Conservation (phyloP, 352 stramenopile genomes). For the Phytophthora multivora region DNA sequence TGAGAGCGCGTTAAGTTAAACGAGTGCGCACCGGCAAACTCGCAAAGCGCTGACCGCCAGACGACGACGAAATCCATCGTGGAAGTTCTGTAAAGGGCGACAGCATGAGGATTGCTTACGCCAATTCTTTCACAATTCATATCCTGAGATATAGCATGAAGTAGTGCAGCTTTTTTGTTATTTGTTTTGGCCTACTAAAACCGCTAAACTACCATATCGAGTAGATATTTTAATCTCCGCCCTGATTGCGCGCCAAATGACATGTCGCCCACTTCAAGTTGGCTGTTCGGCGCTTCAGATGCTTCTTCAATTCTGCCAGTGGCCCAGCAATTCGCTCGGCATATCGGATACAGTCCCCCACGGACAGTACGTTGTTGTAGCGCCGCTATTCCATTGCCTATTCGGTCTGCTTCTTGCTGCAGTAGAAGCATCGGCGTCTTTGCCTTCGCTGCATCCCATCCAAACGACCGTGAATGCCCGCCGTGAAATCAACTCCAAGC, state of each 20-base stretch:
- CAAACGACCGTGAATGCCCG: no score
- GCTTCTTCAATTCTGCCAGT: no score
- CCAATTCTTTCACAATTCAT: neutral
- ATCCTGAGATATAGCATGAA: constrained; percentile 1
- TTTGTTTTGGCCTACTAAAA: neutral
- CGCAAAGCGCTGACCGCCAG: constrained; percentile 10
- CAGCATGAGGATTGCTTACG: constrained; percentile 11
- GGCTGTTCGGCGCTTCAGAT: neutral
- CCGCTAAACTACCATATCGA: neutral
- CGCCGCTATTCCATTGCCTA: no score
- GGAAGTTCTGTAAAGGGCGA: neutral
- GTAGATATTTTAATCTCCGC: neutral
- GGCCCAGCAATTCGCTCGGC: no score
- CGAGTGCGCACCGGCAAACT: neutral
- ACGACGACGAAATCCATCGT: neutral
- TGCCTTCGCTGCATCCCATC: neutral
- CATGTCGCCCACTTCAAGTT: constrained; percentile 19
- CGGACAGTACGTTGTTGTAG: no score
- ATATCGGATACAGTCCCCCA: no score
- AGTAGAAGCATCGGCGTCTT: no score
- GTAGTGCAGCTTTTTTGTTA: neutral
- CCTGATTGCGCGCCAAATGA: constrained; percentile 11
- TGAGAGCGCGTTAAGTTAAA: constrained; percentile 21
- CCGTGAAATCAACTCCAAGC: neutral
- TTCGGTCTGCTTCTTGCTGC: no score